Percentiles rank a stretch among this genome's conserved stretches.
These are phyloP conservation scores for Yamadazyma endophytica DNA, from an alignment of 805 yeast species.

Conservation along the genomic window DNA sequence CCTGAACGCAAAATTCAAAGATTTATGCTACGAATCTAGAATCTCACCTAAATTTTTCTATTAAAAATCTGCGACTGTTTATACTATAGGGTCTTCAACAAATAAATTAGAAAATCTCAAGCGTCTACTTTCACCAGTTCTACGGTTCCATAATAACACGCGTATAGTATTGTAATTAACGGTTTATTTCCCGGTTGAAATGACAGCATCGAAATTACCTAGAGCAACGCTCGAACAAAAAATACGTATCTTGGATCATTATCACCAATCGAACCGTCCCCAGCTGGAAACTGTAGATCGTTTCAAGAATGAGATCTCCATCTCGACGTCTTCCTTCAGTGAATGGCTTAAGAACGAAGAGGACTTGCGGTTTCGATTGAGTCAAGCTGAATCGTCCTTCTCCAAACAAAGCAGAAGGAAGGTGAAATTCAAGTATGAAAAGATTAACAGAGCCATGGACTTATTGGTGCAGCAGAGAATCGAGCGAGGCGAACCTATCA, in stretches of 20 bases:
- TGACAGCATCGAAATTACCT: slow-evolving; percentile 22
- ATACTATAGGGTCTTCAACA: no score
- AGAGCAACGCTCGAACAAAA: slow-evolving; percentile 60
- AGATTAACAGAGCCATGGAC: slow-evolving; percentile 59
- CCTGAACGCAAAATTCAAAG: no score
- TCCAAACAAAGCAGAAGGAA: slow-evolving; percentile 39
- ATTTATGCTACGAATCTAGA: no score
- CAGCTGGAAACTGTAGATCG: slow-evolving; percentile 57
- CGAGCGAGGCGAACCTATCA: slow-evolving; percentile 42
- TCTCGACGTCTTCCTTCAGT: slow-evolving; percentile 56
- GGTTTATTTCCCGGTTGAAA: no score
- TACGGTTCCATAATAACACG: no score
- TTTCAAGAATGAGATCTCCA: slow-evolving; percentile 46
- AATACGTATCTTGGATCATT: slow-evolving; percentile 50
- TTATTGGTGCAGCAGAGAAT: slow-evolving; percentile 43
- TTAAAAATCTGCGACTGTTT: no score
- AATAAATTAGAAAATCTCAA: no score
- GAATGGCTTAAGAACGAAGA: slow-evolving; percentile 58
- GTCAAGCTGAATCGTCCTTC: slow-evolving; percentile 28
- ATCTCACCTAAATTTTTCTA: no score
- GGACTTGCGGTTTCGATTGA: slow-evolving; percentile 44
- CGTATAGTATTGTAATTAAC: no score
- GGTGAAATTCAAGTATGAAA: slow-evolving; percentile 51
- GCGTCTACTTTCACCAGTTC: no score
- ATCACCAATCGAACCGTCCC: slow-evolving; percentile 44